Evolutionary conservation across 345 rosid species (phyloP), one percentile per base, ranked within the genome.

Genomic region (Laguncularia racemosa): DNA sequence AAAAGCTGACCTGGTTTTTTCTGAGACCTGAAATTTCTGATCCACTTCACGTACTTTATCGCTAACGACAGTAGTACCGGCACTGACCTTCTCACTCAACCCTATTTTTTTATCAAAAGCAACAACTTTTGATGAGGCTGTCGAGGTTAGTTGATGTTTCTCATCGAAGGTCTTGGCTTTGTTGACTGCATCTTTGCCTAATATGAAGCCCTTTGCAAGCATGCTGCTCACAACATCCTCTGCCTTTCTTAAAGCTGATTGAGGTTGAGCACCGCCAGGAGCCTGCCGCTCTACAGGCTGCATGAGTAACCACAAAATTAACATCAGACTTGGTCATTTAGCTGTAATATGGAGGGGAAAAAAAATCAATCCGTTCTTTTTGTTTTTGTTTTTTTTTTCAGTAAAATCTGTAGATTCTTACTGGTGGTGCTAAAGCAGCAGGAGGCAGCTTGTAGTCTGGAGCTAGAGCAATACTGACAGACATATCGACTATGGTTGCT

Each of bases 41-140:
- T 93, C 99, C 66, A 85, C 96, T 76, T 87, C 97, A 50, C 97
- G 78, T 33, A 89, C 96, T 69, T 87, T 93, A 63, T 76, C 95
- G 19, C 99, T 63, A 51, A 87, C 89, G 16, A 79, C 85, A 18
- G 82, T 45, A 6, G 97, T 85, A 33, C 96, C 84, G 13, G 82
- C 90, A 57, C 69, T 82, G 52, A 93, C 77, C 81, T 93, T 93
- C 51, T 87, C 97, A 0, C 83, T 89, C 57, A 89, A 62, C 23
- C 99, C 95, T 55, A 87, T 76, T 57, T 81, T 93, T 63, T 87
- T 81, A 81, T 93, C 97, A 2, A 93, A 61, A 52, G 99, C 82
- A 40, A 81, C 76, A 43, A 87, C 96, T 81, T 84, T 93, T 23
- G 92, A 89, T 15, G 96, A 84, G 59, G 97, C 96, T 2, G 95